phyloP scores from a whole-genome alignment of 1,284 basidiomycete species.

The Mycosarcoma maydis region DNA sequence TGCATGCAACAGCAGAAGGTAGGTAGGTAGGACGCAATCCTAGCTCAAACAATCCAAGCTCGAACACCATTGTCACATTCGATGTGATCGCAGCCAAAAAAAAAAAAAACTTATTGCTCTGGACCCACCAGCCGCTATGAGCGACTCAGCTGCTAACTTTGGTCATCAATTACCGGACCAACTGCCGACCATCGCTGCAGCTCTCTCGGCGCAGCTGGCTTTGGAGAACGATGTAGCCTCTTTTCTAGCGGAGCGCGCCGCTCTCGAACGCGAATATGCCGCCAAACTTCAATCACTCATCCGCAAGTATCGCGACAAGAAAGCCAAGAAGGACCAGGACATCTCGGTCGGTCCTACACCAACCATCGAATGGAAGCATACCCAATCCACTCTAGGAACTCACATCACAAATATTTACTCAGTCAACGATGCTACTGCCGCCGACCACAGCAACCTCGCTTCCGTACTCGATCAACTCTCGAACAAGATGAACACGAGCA shows the following conservation, averaged over 20 bases:
- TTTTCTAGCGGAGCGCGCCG: constrained; percentile 50
- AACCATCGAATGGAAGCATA: constrained; percentile 43
- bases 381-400: constrained; percentile 26
- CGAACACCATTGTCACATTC: too few species aligned
- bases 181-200: constrained; percentile 32
- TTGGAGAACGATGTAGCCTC: constrained; percentile 37
- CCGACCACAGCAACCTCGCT: constrained; percentile 29
- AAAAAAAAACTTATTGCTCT: too few species aligned
- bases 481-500: constrained; percentile 23
- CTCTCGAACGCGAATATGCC: constrained; percentile 53
- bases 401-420: constrained; percentile 30
- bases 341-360: constrained; percentile 44
- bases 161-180: constrained; percentile 41
- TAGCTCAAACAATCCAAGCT: too few species aligned
- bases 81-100: too few species aligned
- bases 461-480: constrained; percentile 27
- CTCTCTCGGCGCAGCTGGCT: constrained; percentile 40
- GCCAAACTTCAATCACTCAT: constrained; percentile 38
- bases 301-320: constrained; percentile 47
- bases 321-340: constrained; percentile 39
- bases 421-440: constrained; percentile 20
- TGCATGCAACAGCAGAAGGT: too few species aligned
- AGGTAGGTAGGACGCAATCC: too few species aligned
- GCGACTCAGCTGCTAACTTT: constrained; percentile 16
- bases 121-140: constrained; percentile 4